These are phyloP conservation scores for Linum tenue DNA, from an alignment of 345 rosid genomes.

Conservation along the genomic window DNA sequence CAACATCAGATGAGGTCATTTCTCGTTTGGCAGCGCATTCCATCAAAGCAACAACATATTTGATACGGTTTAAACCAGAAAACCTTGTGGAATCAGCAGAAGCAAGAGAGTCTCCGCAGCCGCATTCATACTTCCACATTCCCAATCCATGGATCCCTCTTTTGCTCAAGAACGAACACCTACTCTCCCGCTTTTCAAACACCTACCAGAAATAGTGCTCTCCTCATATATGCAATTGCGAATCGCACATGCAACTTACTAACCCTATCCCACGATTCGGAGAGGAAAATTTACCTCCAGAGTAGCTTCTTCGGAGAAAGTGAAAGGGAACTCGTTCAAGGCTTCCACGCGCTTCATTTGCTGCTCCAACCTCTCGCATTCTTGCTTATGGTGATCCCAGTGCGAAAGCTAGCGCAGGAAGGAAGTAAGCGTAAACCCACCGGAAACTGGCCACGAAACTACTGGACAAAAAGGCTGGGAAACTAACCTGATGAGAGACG, in stretches of 20 bases:
- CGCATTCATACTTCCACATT: constrained; percentile 76
- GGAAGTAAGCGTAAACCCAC: neutral
- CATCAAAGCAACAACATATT: too few relatives aligned
- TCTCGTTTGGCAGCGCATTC: too few relatives aligned
- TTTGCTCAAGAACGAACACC: constrained; percentile 67
- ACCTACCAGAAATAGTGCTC: constrained; percentile 21
- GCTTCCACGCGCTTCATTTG: constrained; percentile 59
- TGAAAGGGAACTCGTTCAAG: constrained; percentile 70
- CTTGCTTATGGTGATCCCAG: constrained; percentile 72
- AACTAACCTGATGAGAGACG: constrained; percentile 60
- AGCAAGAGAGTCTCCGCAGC: constrained; percentile 29
- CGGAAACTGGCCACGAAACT: neutral
- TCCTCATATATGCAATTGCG: neutral
- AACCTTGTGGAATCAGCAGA: constrained; percentile 35
- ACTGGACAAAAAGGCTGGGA: neutral
- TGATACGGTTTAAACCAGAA: neutral
- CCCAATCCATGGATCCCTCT: constrained; percentile 54
- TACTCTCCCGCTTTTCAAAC: constrained; percentile 36
- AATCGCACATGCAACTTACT: neutral
- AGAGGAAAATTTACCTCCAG: constrained; percentile 29
- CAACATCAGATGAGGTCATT: too few relatives aligned
- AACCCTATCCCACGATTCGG: neutral
- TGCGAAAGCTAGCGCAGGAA: constrained; percentile 34
- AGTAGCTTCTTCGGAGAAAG: constrained; percentile 62
- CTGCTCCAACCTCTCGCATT: constrained; percentile 69